Conservation (phyloP, 148 eudicot species). For the Salicornia ramosissima region DNA sequence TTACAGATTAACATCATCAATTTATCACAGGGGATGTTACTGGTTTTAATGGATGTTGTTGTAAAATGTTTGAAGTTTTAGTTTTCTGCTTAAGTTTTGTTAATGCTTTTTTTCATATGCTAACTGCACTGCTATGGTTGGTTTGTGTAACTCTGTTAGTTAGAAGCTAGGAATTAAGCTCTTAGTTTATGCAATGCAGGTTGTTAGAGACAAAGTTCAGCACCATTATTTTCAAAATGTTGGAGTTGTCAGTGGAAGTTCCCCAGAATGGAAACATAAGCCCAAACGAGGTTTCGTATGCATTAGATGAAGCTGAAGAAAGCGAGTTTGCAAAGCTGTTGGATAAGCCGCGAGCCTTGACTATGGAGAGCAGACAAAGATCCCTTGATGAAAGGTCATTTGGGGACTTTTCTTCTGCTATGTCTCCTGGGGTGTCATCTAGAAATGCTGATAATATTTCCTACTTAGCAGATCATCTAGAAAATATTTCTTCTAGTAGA, state of each 20-base stretch:
- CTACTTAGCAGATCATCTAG: slow-evolving; percentile 41
- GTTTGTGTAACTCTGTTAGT: no score
- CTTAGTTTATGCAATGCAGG: slow-evolving; percentile 18
- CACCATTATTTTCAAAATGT: slow-evolving; percentile 24
- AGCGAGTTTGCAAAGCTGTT: slow-evolving; percentile 55
- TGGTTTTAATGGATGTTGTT: slow-evolving; percentile 2
- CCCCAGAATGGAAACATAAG: slow-evolving; percentile 42
- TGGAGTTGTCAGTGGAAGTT: slow-evolving; percentile 38
- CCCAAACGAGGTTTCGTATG: slow-evolving; percentile 25
- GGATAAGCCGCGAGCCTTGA: slow-evolving; percentile 50
- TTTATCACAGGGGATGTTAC: not conserved
- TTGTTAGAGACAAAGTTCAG: not conserved
- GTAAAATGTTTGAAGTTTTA: not conserved
- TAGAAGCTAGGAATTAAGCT: no score
- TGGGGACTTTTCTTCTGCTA: slow-evolving; percentile 37
- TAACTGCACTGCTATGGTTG: slow-evolving; percentile 1
- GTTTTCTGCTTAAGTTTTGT: not conserved
- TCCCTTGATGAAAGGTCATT: slow-evolving; percentile 78
- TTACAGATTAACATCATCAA: not conserved
- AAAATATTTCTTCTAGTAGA: slow-evolving; percentile 40
- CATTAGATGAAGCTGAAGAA: slow-evolving; percentile 44
- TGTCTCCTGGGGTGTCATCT: slow-evolving; percentile 49
- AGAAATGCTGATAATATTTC: slow-evolving; percentile 38
- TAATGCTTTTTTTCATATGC: not conserved
- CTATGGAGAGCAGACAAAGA: slow-evolving; percentile 62